Base-by-base conservation (phyloP, 148 eudicot genomes). In the Silene uniflora region DNA sequence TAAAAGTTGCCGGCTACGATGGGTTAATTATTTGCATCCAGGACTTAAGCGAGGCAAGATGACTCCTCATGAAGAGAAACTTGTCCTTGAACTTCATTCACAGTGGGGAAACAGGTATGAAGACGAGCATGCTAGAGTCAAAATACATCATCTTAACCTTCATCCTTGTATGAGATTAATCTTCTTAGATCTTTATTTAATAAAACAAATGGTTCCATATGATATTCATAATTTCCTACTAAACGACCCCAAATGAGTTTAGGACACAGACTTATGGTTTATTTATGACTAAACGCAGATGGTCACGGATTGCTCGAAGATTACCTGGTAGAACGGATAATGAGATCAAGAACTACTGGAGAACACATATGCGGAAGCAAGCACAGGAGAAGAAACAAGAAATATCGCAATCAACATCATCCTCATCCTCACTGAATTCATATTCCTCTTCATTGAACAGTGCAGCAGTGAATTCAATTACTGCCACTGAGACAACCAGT, bases 21-120 rank as follows among this genome's bases (percentile, higher is more conserved):
- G 98, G 98, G 97, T 93, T 73, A 93, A 93, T 80, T 93, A 93
- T 83, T 90, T 93, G 35, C 87, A 93, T 67, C 98, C 98, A 2
- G 90, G 88, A n/a, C 93, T 93, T 79, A 91, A 91, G 76, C 84
- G 91, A 32, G 94, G 93, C 67, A 93, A 91, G 84, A 88, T 93
- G 95, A 87, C 93, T 35, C 88, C 97, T 46, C 87, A 86, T 13
- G 98, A 93, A 77, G 97, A 93, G 86, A 84, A 81, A 60, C 97
- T 93, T 44, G 87, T 93, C n/a, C 85, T 91, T 63, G 88, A 93
- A 66, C 95, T 90, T 71, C 98, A 93, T 74, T 76, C 88, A 76
- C 90, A 91, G 80, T 91, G 91, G 91, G 98, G 98, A 73, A 93
- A 91, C 67, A 91, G 97, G 98, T 93, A 74, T 77, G 78, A 63